Conservation (phyloP, 225 moss, liverwort and hornwort species). For the Climacium dendroides region DNA sequence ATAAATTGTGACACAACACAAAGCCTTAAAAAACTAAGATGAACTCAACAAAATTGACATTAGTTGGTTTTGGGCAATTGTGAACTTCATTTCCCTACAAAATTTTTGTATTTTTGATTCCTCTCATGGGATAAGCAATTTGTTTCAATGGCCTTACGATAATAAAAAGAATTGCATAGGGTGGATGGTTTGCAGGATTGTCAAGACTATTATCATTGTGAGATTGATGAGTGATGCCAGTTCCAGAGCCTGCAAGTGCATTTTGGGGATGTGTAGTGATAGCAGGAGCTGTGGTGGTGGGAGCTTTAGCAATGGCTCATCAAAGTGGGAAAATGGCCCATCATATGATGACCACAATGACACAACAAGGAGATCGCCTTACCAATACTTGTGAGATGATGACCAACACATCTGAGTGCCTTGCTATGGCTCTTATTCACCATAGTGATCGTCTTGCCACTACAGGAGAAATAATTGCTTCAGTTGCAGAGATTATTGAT, state of each 20-base stretch:
- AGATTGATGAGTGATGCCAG: conserved; percentile 1
- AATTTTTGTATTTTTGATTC: no score
- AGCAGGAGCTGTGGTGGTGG: conserved; percentile 12
- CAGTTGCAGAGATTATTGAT: conserved; percentile 2
- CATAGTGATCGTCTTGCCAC: conserved; percentile 3
- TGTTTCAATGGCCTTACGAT: neutral
- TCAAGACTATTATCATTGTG: neutral
- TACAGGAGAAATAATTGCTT: conserved; percentile 5
- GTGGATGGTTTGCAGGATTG: neutral
- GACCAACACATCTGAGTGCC: conserved; percentile 2
- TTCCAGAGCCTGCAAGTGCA: conserved; percentile 3
- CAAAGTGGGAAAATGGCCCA: conserved; percentile 16
- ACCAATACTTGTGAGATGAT: conserved; percentile 15
- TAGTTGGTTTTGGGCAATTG: neutral
- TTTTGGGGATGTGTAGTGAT: conserved; percentile 29
- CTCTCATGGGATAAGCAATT: neutral
- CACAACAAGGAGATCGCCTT: conserved; percentile 1
- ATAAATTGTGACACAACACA: neutral
- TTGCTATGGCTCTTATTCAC: neutral
- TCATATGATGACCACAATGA: conserved; percentile 10
- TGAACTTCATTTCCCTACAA: no score
- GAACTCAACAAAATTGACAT: neutral
- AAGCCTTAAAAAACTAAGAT: neutral
- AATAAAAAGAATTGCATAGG: no score
- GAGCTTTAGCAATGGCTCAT: conserved; percentile 13